A percentile compares a stretch with the other conserved stretches of the same genome.
Evolutionary conservation across 192 early-diverging fungal species (phyloP).

Genomic region (Phycomyces blakesleeanus): DNA sequence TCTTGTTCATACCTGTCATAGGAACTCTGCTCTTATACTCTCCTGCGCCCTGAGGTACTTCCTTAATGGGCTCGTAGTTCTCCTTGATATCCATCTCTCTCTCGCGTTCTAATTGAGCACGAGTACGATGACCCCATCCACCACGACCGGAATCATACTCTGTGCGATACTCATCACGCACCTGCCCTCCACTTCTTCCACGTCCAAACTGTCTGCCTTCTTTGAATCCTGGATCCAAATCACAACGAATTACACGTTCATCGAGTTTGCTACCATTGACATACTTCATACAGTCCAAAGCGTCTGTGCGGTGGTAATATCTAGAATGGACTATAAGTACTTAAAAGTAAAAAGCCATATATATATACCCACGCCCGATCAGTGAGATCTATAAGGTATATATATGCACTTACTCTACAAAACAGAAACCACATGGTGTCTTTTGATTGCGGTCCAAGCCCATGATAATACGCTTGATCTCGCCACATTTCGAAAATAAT

Average conservation of each 20-base stretch:
- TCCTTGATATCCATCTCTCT: constrained; percentile 62
- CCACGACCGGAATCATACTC: constrained; percentile 96
- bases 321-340: constrained; percentile 32
- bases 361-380: too few species aligned
- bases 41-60: constrained; percentile 52
- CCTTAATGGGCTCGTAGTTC: constrained; percentile 64
- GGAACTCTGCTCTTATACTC: constrained; percentile 31
- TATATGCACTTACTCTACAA: constrained; percentile 97
- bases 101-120: constrained; percentile 62
- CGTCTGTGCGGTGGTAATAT: constrained; percentile 86
- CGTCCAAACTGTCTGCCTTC: constrained; percentile 93
- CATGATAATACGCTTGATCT: constrained; percentile 99
- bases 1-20: constrained; percentile 20
- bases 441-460: constrained; percentile 88
- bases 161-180: constrained; percentile 90
- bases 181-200: constrained; percentile 91
- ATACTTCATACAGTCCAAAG: constrained; percentile 92
- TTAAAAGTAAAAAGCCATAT: too few species aligned
- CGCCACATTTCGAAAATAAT: constrained; percentile 93
- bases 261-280: constrained; percentile 94
- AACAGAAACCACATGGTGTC: constrained; percentile 98
- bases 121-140: constrained; percentile 86
- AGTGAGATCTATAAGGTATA: too few species aligned
- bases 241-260: constrained; percentile 90
- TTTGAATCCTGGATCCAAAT: constrained; percentile 93